These are phyloP conservation scores for Fraxinus sp. DNA, from an alignment of 305 asterid species.

Conservation along the genomic window DNA sequence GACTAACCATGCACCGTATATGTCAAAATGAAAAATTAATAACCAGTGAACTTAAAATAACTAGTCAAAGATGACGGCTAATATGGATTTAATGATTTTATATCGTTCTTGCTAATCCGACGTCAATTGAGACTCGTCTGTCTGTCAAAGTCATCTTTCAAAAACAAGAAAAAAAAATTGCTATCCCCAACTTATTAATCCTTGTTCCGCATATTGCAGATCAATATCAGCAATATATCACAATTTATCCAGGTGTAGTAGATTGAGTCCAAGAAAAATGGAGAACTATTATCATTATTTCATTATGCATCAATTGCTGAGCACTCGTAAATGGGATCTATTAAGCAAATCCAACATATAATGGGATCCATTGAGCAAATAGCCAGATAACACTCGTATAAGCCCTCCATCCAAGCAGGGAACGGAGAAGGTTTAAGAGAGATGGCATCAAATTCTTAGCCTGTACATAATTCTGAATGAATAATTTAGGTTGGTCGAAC, in stretches of 20 bases:
- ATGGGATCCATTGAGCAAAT: not conserved
- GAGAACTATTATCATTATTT: not conserved
- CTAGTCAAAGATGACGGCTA: not conserved
- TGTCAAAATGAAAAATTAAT: not conserved
- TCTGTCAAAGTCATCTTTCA: not conserved
- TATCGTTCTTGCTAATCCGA: not conserved
- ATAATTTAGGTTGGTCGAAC: not conserved
- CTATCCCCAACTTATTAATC: not conserved
- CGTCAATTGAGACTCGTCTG: not conserved
- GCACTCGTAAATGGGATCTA: not conserved
- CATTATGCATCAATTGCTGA: not conserved
- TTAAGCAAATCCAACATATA: not conserved
- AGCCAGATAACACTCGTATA: not conserved
- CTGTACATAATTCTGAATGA: not conserved
- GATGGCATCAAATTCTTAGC: not conserved
- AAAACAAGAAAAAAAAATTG: not conserved
- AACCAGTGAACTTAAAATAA: not conserved
- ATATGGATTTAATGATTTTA: no score
- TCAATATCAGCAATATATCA: not conserved
- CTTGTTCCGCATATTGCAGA: not conserved
- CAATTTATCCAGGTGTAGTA: not conserved
- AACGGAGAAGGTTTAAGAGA: not conserved
- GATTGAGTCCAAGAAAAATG: conserved; percentile 4
- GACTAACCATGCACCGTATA: not conserved
- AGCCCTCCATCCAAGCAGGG: not conserved